Evolutionary conservation across 2,329 filamentous ascomycete species (phyloP).

Genomic region (Magnaporthiopsis incrustans): DNA sequence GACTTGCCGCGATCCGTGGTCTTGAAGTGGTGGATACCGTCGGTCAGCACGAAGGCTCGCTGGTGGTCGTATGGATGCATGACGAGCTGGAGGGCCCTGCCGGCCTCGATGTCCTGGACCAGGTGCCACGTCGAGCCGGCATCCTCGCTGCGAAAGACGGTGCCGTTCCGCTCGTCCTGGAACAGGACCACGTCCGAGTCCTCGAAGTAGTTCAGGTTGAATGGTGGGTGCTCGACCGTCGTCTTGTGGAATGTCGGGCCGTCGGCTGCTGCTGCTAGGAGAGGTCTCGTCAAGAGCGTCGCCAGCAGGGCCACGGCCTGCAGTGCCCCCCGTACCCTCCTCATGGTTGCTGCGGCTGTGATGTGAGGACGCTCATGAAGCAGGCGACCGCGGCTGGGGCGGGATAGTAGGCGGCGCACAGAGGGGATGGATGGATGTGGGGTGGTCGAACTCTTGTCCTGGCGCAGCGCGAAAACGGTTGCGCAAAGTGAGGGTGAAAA

Average conservation of each 20-base stretch:
- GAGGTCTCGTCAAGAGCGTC: constrained; percentile 28
- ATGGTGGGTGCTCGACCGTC: constrained; percentile 58
- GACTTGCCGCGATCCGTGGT: constrained; percentile 75
- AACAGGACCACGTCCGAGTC: constrained; percentile 77
- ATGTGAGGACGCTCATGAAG: constrained; percentile 34
- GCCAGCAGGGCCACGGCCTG: constrained; percentile 44
- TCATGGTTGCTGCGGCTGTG: constrained; percentile 40
- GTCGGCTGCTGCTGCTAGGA: constrained; percentile 46
- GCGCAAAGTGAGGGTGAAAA: not conserved
- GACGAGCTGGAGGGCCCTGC: constrained; percentile 53
- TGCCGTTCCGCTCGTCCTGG: constrained; percentile 54
- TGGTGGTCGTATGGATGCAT: constrained; percentile 73
- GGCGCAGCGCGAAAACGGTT: not conserved
- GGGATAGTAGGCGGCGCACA: not conserved
- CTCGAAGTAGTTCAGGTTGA: constrained; percentile 80
- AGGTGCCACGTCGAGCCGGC: constrained; percentile 71
- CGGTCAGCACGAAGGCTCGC: constrained; percentile 73
- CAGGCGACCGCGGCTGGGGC: constrained; percentile 5
- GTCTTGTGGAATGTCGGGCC: constrained; percentile 58
- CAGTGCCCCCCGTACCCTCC: constrained; percentile 34
- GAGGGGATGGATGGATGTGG: not conserved
- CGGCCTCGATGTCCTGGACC: constrained; percentile 56
- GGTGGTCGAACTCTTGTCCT: not conserved
- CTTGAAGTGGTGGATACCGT: constrained; percentile 64
- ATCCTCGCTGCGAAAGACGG: constrained; percentile 70